phyloP scores from a whole-genome alignment of 306 rosid genomes.

The Casuarina cunninghamiana region DNA sequence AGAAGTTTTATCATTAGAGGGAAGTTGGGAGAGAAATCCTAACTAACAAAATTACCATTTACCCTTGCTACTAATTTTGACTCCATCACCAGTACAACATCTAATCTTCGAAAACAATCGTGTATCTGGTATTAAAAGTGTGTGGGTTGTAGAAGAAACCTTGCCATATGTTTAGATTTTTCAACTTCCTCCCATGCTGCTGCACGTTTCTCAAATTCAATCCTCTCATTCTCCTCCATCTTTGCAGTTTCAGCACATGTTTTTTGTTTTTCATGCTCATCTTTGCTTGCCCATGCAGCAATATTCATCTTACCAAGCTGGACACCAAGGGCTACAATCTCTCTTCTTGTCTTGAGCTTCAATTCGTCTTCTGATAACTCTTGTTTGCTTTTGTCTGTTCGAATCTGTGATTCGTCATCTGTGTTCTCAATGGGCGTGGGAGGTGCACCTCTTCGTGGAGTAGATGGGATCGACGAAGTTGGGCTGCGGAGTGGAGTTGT shows the following conservation, averaged over 20 bases:
- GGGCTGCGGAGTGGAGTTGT: conserved; percentile 85
- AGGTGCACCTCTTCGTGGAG: conserved; percentile 79
- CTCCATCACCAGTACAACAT: too few relatives aligned
- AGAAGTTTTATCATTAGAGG: too few relatives aligned
- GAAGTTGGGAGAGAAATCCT: too few relatives aligned
- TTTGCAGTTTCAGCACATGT: conserved; percentile 31
- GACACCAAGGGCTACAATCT: conserved; percentile 86
- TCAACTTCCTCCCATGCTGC: conserved; percentile 88
- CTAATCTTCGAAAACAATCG: background rate
- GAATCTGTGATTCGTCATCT: conserved; percentile 35
- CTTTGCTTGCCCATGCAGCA: conserved; percentile 95
- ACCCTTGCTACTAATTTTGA: too few relatives aligned
- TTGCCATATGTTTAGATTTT: conserved; percentile 78
- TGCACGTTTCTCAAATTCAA: conserved; percentile 81
- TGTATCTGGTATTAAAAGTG: conserved; percentile 2
- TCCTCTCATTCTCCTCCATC: conserved; percentile 44
- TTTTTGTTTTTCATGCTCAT: conserved; percentile 52
- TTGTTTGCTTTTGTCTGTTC: conserved; percentile 30
- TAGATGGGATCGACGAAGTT: conserved; percentile 74
- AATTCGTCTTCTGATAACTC: conserved; percentile 82
- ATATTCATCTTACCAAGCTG: conserved; percentile 92
- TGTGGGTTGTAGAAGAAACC: conserved; percentile 47
- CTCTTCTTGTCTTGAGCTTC: conserved; percentile 83
- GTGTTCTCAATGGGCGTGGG: conserved; percentile 55
- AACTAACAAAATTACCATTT: too few relatives aligned